A percentile compares a stretch with the other conserved stretches of the same genome.
phyloP scores from a whole-genome alignment of 1,139 yeast genomes.

The Hemisphaericaspora xylanilytica region DNA sequence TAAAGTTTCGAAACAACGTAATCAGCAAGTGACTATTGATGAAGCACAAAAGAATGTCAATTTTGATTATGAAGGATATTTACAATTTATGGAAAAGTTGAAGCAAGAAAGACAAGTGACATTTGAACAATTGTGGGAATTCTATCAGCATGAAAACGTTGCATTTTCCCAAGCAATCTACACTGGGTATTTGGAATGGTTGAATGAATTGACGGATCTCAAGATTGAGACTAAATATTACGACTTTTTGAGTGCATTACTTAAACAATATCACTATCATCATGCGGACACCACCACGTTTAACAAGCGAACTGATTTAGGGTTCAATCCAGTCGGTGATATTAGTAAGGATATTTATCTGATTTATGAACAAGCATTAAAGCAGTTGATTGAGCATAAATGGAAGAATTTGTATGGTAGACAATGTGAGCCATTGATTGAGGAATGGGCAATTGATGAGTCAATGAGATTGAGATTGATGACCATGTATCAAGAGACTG shows the following conservation, averaged over 20 bases:
- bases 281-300: slow-evolving; percentile 8
- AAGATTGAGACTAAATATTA: slow-evolving; percentile 22
- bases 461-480: slow-evolving; percentile 25
- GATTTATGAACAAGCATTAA: slow-evolving; percentile 28
- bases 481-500: slow-evolving; percentile 21
- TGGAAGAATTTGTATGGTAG: slow-evolving; percentile 28
- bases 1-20: slow-evolving; percentile 9
- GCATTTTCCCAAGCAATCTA: slow-evolving; percentile 27
- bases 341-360: slow-evolving; percentile 20
- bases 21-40: slow-evolving; percentile 16
- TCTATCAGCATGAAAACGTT: slow-evolving; percentile 24
- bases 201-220: slow-evolving; percentile 17
- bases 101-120: slow-evolving; percentile 25
- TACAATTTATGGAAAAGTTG: slow-evolving; percentile 27
- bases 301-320: slow-evolving; percentile 12
- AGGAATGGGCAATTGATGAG: slow-evolving; percentile 38
- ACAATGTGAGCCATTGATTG: slow-evolving; percentile 32
- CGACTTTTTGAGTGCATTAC: slow-evolving; percentile 23
- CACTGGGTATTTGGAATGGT: slow-evolving; percentile 23
- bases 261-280: slow-evolving; percentile 21
- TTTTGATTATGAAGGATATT: slow-evolving; percentile 41
- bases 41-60: slow-evolving; percentile 34
- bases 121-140: slow-evolving; percentile 34
- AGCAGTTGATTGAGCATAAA: slow-evolving; percentile 27
- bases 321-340: slow-evolving; percentile 16